Base-by-base conservation (phyloP, 164 flowering plant species). In the Aristolochia contorta region DNA sequence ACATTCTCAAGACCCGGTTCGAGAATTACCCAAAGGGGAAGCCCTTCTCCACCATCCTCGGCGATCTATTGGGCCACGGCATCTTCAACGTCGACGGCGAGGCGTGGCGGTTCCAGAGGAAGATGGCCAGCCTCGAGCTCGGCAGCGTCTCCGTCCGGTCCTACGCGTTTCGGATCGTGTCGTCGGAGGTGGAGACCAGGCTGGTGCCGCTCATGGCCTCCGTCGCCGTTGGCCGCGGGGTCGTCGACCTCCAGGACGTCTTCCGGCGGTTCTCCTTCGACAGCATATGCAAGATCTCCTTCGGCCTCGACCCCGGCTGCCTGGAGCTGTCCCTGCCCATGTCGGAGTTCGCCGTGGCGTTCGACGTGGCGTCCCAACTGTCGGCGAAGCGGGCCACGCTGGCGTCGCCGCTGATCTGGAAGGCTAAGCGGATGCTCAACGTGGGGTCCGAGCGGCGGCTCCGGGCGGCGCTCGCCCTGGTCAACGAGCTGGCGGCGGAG, bases 1-100 rank as follows among this genome's bases (percentile, higher is more conserved):
- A 89, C 78, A 80, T 91, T 50, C 79, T 91, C 57, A 79, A 79
- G 43, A 79, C 96, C 24, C 76, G 66, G 12, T 92, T 92, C 57
- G 79, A 82, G 1, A 92, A 89, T 63, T 89, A 79, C 73, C 91
- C 93, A 0, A 91, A 91, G 68, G 98, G 98, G 13, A 72, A 77
- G 21, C 79, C 78, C 12, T 85, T 85, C 73, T 74, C 77, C 0
- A 21, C 68, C 8, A 72, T 85, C 61, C 70, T 91, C 15, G 78
- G 84, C 9, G 98, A 91, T 64, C 80, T 91, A 10, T 69, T 91
- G 15, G 98, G 98, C 16, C 63, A 62, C 0, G 98, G 98, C 0
- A 87, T 91, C 54, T 91, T 91, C 79, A 82, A 82, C 0, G 89
- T 76, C 0, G 41, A 77, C 0, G 66, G 88, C 0, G 10, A 89